These are phyloP conservation scores for Colletotrichum agaves DNA, from an alignment of 2,329 filamentous ascomycete species.

Conservation along the genomic window DNA sequence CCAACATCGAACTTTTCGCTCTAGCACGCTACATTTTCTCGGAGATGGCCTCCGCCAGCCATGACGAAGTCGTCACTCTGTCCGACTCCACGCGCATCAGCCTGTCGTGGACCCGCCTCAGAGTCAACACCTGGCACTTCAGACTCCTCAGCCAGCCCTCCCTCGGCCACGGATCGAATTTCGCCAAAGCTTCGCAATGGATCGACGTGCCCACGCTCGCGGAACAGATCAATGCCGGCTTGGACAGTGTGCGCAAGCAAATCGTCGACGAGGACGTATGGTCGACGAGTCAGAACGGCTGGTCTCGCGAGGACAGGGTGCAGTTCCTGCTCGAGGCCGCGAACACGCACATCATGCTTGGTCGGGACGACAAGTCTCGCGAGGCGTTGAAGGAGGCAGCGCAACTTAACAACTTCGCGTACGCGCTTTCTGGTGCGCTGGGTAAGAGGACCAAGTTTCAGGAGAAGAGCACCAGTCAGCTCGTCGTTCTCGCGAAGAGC, in stretches of 20 bases:
- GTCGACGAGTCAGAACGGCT: conserved; percentile 48
- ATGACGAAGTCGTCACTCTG: conserved; percentile 41
- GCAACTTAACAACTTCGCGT: conserved; percentile 75
- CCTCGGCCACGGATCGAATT: conserved; percentile 63
- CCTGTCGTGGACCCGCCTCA: conserved; percentile 71
- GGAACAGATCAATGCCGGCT: conserved; percentile 55
- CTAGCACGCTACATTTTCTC: conserved; percentile 69
- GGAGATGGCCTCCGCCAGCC: conserved; percentile 38
- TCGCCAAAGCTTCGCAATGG: conserved; percentile 67
- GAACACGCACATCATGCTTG: conserved; percentile 85
- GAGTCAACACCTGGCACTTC: conserved; percentile 77
- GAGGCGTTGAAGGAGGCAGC: conserved; percentile 77
- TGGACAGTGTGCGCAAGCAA: conserved; percentile 54
- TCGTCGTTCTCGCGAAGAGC: conserved; percentile 91
- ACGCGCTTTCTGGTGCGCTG: conserved; percentile 84
- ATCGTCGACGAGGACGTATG: conserved; percentile 51
- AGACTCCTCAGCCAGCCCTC: conserved; percentile 69
- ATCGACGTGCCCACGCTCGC: conserved; percentile 68
- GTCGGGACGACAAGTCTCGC: conserved; percentile 79
- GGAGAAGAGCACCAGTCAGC: conserved; percentile 82
- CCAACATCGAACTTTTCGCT: conserved; percentile 84
- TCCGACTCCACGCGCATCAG: conserved; percentile 53
- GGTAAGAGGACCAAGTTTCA: conserved; percentile 88
- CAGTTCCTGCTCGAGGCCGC: conserved; percentile 85
- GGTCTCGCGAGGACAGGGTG: conserved; percentile 64